Conservation (phyloP, 2,329 filamentous ascomycete genomes). For the Penicillium sp. region DNA sequence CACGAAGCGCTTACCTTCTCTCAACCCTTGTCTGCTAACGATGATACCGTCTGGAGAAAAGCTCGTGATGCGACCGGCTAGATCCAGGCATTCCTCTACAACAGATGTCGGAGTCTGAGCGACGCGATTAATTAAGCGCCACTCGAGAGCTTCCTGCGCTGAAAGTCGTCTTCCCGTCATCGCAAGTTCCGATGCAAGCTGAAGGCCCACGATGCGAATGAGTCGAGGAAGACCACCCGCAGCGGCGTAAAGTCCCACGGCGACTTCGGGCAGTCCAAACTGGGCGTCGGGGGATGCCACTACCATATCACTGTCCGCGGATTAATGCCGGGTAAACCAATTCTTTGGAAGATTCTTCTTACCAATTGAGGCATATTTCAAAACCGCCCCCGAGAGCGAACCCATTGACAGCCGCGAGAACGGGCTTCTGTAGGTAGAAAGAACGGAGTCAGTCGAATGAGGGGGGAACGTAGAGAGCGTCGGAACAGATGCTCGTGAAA, state of each 20-base stretch:
- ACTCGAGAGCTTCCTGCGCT: constrained; percentile 58
- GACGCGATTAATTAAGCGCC: constrained; percentile 67
- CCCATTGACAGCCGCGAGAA: constrained; percentile 77
- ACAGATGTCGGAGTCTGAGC: constrained; percentile 67
- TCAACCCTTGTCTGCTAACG: constrained; percentile 65
- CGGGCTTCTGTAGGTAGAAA: constrained; percentile 55
- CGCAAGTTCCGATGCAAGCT: constrained; percentile 69
- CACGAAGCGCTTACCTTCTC: constrained; percentile 44
- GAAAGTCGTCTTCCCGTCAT: constrained; percentile 61
- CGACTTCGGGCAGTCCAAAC: constrained; percentile 71
- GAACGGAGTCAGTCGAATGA: too few species aligned
- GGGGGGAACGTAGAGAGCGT: too few species aligned
- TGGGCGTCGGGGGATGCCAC: constrained; percentile 57
- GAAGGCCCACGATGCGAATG: constrained; percentile 64
- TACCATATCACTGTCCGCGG: constrained; percentile 67
- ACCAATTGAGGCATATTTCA: constrained; percentile 89
- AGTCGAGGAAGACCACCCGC: constrained; percentile 69
- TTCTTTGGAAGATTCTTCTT: constrained; percentile 16
- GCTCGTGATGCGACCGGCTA: constrained; percentile 59
- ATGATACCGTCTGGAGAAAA: constrained; percentile 74
- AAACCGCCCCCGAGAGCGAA: constrained; percentile 72
- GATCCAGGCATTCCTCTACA: constrained; percentile 67
- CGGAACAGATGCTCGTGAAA: too few species aligned
- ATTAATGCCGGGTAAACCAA: constrained; percentile 19
- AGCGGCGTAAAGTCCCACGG: constrained; percentile 66